Evolutionary conservation across 2,329 filamentous ascomycete species (phyloP).

Genomic region (Arthrocladium fulminans): DNA sequence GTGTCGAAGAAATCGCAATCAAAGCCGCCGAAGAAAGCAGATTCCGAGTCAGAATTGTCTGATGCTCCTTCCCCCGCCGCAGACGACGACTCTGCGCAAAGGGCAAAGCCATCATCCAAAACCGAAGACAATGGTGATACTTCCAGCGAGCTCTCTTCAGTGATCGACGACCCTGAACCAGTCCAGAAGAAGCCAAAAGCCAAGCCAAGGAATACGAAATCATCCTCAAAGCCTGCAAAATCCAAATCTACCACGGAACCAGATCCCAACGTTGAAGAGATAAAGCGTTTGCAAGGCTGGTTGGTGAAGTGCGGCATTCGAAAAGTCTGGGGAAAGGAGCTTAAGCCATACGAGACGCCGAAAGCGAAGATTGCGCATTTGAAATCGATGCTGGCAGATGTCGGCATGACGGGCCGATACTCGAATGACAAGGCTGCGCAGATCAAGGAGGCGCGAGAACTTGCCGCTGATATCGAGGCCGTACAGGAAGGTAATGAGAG

Average conservation of each 20-base stretch:
- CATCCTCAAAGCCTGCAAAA: constrained; percentile 8
- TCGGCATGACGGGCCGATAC: constrained; percentile 82
- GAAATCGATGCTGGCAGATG: constrained; percentile 65
- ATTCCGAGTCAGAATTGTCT: neutral
- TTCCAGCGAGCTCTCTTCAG: constrained; percentile 60
- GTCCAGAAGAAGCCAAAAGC: constrained; percentile 27
- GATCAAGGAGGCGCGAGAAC: constrained; percentile 80
- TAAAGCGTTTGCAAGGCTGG: constrained; percentile 80
- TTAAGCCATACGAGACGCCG: constrained; percentile 63
- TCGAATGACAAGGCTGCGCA: constrained; percentile 73
- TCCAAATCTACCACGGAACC: constrained; percentile 38
- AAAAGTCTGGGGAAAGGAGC: constrained; percentile 81
- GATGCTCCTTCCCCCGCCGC: neutral
- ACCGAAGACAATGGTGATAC: constrained; percentile 21
- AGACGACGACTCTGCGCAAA: constrained; percentile 8
- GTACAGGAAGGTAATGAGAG: constrained; percentile 71
- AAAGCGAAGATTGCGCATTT: constrained; percentile 78
- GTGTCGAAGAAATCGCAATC: constrained; percentile 1
- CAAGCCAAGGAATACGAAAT: constrained; percentile 21
- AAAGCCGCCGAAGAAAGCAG: constrained; percentile 6
- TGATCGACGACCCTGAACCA: constrained; percentile 64
- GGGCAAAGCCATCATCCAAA: constrained; percentile 11
- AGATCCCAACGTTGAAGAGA: constrained; percentile 63
- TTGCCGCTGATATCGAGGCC: constrained; percentile 72
- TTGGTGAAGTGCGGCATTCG: constrained; percentile 83